Conservation (phyloP, 1,284 basidiomycete genomes). For the Rugiboletus extremiorientalis region DNA sequence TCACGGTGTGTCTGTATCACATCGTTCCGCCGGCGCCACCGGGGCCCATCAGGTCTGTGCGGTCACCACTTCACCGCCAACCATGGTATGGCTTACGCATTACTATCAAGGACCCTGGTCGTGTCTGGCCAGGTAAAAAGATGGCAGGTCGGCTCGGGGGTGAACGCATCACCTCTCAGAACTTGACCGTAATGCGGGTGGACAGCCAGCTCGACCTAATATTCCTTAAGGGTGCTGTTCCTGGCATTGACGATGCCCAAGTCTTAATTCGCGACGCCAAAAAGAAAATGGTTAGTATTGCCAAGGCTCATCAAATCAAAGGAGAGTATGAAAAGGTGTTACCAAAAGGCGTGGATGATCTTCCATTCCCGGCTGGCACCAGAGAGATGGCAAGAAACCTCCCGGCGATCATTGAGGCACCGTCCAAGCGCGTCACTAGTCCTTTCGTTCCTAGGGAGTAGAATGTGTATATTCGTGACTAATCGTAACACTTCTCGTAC, state of each 20-base stretch:
- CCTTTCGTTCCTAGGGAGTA: conserved; percentile 78
- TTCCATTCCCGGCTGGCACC: conserved; percentile 94
- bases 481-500: conserved; percentile 2
- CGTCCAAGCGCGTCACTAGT: conserved; percentile 64
- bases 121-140: conserved; percentile 96
- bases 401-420: conserved; percentile 65
- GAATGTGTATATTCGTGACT: conserved; percentile 15
- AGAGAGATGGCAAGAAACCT: conserved; percentile 67
- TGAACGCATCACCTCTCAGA: conserved; percentile 82
- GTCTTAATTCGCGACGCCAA: conserved; percentile 81
- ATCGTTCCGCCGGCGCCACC: conserved; percentile 91
- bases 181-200: conserved; percentile 86
- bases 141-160: conserved; percentile 97
- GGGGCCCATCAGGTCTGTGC: conserved; percentile 87
- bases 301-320: conserved; percentile 64
- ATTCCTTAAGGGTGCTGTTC: conserved; percentile 78
- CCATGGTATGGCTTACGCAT: conserved; percentile 15
- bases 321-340: conserved; percentile 83
- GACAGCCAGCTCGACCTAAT: conserved; percentile 86
- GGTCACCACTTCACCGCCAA: not conserved
- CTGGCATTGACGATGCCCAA: conserved; percentile 75
- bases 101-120: conserved; percentile 78
- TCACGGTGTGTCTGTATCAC: conserved; percentile 96
- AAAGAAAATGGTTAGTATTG: conserved; percentile 71
- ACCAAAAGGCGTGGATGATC: conserved; percentile 76